Conservation (phyloP, 2,329 filamentous ascomycete species). For the Calonectria ilicicola region DNA sequence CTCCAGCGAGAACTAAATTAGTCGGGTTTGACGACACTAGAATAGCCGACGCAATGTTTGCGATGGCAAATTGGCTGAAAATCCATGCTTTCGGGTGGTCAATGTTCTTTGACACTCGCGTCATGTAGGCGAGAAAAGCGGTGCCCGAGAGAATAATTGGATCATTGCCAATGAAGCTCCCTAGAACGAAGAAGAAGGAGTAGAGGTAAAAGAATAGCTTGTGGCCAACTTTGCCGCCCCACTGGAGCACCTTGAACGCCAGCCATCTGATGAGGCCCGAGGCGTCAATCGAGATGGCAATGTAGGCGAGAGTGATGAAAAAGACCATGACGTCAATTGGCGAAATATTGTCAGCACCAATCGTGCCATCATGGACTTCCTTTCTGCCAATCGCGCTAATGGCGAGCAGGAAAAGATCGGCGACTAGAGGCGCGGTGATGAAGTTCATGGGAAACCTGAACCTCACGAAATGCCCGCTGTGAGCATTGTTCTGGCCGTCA, state of each 20-base stretch:
- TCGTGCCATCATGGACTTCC: slow-evolving; percentile 77
- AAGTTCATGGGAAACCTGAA: slow-evolving; percentile 76
- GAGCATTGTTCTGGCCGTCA: background rate
- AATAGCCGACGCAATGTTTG: slow-evolving; percentile 81
- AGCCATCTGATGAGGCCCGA: slow-evolving; percentile 78
- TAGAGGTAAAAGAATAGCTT: slow-evolving; percentile 80
- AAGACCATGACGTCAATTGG: slow-evolving; percentile 82
- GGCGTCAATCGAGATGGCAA: slow-evolving; percentile 82
- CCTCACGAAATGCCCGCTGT: slow-evolving; percentile 55
- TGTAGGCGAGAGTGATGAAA: slow-evolving; percentile 80
- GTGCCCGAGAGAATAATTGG: slow-evolving; percentile 81
- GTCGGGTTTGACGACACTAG: slow-evolving; percentile 84
- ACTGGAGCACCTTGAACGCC: slow-evolving; percentile 77
- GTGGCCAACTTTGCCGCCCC: slow-evolving; percentile 75
- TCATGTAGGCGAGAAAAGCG: slow-evolving; percentile 82
- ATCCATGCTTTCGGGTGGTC: slow-evolving; percentile 79
- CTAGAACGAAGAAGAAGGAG: slow-evolving; percentile 76
- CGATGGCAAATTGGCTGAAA: slow-evolving; percentile 76
- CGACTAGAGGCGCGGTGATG: slow-evolving; percentile 77
- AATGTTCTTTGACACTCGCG: slow-evolving; percentile 79
- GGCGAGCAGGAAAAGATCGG: slow-evolving; percentile 77
- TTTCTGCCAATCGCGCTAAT: slow-evolving; percentile 74
- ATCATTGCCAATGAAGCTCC: slow-evolving; percentile 79
- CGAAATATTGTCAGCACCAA: slow-evolving; percentile 73
- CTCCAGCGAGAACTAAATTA: slow-evolving; percentile 79